These are phyloP conservation scores for Bauhinia variegata DNA, from an alignment of 306 rosid species.

Conservation along the genomic window DNA sequence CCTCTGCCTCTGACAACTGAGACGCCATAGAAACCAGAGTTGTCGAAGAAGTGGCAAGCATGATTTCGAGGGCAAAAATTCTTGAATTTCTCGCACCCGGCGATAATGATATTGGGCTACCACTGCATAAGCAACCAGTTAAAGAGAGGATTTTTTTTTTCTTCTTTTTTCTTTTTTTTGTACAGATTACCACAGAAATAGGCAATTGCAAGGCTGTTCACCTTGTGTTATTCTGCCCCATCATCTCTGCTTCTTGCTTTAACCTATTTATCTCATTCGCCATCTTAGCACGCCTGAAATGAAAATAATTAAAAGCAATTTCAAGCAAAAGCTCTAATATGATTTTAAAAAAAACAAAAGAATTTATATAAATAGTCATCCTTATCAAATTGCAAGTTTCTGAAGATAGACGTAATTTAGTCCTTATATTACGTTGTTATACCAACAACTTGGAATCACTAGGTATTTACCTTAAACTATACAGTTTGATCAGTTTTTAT, in stretches of 20 bases:
- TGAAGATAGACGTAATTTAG: no score
- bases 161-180: no score
- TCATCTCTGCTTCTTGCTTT: slow-evolving; percentile 44
- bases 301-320: background rate
- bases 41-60: slow-evolving; percentile 83
- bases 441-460: no score
- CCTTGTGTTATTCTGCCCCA: slow-evolving; percentile 39
- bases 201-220: slow-evolving; percentile 23
- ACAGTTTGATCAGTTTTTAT: no score
- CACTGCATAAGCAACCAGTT: slow-evolving; percentile 45
- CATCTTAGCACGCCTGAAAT: slow-evolving; percentile 47
- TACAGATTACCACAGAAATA: slow-evolving; percentile 17
- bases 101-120: slow-evolving; percentile 62
- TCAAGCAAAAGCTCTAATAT: no score
- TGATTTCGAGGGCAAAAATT: slow-evolving; percentile 85
- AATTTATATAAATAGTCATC: no score
- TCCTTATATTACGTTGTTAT: no score
- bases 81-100: slow-evolving; percentile 97
- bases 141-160: slow-evolving; percentile 20
- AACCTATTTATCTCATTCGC: slow-evolving; percentile 47
- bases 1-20: slow-evolving; percentile 95
- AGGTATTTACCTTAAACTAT: no score
- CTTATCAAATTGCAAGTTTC: no score
- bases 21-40: slow-evolving; percentile 90
- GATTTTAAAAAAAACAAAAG: no score